A percentile compares a stretch with the other conserved stretches of the same genome.
Evolutionary conservation across 2,329 filamentous ascomycete species (phyloP).

Genomic region (Ophiocordyceps camponoti-floridani): DNA sequence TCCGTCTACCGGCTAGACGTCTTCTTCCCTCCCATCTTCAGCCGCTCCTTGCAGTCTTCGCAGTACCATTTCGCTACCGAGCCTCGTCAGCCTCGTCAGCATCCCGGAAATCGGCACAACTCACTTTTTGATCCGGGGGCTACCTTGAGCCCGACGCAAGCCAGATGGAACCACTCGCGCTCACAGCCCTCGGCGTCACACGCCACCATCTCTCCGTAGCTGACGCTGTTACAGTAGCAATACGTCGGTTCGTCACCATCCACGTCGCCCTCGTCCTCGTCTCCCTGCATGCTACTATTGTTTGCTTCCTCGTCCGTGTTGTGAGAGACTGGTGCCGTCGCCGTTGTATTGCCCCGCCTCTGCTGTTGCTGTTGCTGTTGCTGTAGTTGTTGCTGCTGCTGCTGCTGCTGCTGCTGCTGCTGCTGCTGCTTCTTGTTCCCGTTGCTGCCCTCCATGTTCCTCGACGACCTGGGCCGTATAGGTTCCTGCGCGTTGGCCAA

Average conservation of each 20-base stretch:
- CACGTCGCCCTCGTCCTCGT: slow-evolving; percentile 35
- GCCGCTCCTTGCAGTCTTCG: slow-evolving; percentile 55
- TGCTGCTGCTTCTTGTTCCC: slow-evolving; percentile 31
- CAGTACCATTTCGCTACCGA: slow-evolving; percentile 62
- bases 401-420: slow-evolving; percentile 12
- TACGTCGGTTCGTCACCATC: slow-evolving; percentile 58
- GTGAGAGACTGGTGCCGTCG: slow-evolving; percentile 8
- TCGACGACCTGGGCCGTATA: slow-evolving; percentile 32
- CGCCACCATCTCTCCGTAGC: slow-evolving; percentile 72
- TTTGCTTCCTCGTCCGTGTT: slow-evolving; percentile 19
- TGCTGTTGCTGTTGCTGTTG: slow-evolving; percentile 12
- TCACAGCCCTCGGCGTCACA: slow-evolving; percentile 59
- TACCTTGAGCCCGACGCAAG: slow-evolving; percentile 62
- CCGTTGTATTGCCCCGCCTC: slow-evolving; percentile 34
- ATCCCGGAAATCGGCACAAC: slow-evolving; percentile 16
- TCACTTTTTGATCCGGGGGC: slow-evolving; percentile 60
- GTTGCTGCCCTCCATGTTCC: slow-evolving; percentile 21
- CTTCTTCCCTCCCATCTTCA: slow-evolving; percentile 38
- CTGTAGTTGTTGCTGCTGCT: slow-evolving; percentile 5
- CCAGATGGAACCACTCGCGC: slow-evolving; percentile 70
- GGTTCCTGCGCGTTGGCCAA: slow-evolving; percentile 41
- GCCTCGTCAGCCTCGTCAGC: background rate
- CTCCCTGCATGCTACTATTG: slow-evolving; percentile 16
- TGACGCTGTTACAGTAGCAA: slow-evolving; percentile 65
- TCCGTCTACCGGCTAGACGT: slow-evolving; percentile 22